Evolutionary conservation across 2,329 filamentous ascomycete genomes (phyloP).

Genomic region (Whalleya microplaca): DNA sequence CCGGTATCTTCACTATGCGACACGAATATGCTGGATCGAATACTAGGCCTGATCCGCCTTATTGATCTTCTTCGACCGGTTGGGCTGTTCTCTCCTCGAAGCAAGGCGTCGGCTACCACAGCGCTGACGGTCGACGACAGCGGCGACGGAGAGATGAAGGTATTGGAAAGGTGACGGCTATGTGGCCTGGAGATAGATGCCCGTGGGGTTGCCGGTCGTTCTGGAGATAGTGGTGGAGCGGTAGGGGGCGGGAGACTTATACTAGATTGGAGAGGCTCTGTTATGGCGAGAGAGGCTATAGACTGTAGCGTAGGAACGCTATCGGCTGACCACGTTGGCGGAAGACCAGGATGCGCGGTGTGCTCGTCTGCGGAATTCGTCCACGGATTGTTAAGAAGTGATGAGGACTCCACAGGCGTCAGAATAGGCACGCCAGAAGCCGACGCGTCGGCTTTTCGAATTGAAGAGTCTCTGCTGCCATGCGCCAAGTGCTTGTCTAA

Average conservation of each 20-base stretch:
- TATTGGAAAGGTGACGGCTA: conserved; percentile 47
- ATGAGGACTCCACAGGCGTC: conserved; percentile 41
- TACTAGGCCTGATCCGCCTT: conserved; percentile 52
- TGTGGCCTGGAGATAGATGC: conserved; percentile 39
- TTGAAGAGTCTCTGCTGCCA: conserved; percentile 41
- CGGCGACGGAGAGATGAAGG: conserved; percentile 62
- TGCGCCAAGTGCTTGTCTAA: conserved; percentile 43
- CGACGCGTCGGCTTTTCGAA: conserved; percentile 38
- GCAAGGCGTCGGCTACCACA: conserved; percentile 59
- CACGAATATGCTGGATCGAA: conserved; percentile 60
- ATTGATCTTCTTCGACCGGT: conserved; percentile 48
- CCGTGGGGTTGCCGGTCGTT: conserved; percentile 37
- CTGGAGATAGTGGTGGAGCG: conserved; percentile 28
- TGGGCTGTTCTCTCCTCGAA: conserved; percentile 49
- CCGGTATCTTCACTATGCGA: conserved; percentile 44
- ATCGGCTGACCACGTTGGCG: conserved; percentile 37
- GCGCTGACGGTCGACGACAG: conserved; percentile 62
- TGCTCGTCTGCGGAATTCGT: conserved; percentile 40
- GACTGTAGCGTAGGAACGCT: conserved; percentile 38
- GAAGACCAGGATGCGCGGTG: conserved; percentile 39
- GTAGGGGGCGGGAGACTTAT: conserved; percentile 19
- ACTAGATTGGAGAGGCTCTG: conserved; percentile 33
- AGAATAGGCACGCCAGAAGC: conserved; percentile 37
- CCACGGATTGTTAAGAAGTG: conserved; percentile 51
- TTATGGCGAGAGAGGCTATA: conserved; percentile 29